Conservation (phyloP, 179 eudicot genomes). For the Kewa caespitosa region DNA sequence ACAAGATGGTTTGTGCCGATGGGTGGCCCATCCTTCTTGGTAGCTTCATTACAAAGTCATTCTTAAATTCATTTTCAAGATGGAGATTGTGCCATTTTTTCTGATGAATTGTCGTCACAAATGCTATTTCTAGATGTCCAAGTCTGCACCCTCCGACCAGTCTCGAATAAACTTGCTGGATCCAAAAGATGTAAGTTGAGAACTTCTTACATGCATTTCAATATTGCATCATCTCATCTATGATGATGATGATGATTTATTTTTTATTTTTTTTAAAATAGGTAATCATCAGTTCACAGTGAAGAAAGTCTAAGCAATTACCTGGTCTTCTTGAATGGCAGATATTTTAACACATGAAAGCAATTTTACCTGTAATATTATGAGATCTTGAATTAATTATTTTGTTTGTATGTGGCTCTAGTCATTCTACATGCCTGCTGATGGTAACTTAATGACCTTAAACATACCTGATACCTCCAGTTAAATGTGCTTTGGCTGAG, state of each 20-base stretch:
- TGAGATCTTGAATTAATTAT: neutral
- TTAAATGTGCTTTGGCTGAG: neutral
- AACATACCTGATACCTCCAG: neutral
- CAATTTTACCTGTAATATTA: neutral
- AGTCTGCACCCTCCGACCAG: slow-evolving; percentile 89
- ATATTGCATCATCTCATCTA: neutral
- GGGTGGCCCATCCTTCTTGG: neutral
- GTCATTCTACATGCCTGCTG: neutral
- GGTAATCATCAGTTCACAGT: neutral
- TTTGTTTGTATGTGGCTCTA: neutral
- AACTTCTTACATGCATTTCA: slow-evolving; percentile 1
- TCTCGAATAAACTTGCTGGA: slow-evolving; percentile 89
- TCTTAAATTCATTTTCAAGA: neutral
- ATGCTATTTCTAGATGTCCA: slow-evolving; percentile 70
- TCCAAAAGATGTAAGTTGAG: slow-evolving; percentile 76
- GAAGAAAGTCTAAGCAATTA: neutral
- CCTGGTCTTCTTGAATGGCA: neutral
- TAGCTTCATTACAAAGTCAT: slow-evolving; percentile 4
- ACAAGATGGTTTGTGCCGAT: neutral
- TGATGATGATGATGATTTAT: neutral
- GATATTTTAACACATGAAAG: neutral
- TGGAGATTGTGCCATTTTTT: slow-evolving; percentile 10
- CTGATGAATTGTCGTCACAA: neutral
- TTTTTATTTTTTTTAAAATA: neutral
- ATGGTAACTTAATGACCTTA: neutral